Percentiles rank a stretch among this genome's conserved stretches.
Conservation (phyloP, 1,139 yeast genomes). For the Magnusiomyces suaveolens region DNA sequence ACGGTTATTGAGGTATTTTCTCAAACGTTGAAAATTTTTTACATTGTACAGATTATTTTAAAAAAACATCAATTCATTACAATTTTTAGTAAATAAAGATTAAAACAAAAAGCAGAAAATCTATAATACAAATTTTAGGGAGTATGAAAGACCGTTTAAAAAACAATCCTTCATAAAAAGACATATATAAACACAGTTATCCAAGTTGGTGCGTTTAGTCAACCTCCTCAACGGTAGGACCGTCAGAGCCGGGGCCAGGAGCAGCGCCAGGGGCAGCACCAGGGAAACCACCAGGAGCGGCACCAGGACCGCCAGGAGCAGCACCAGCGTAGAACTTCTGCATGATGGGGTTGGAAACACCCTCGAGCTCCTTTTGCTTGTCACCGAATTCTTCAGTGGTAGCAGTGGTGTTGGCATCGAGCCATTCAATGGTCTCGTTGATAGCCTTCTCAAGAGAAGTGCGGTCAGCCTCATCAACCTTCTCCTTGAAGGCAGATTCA, state of each 20-base stretch:
- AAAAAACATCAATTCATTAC: background rate
- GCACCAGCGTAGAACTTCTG: constrained; percentile 66
- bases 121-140: background rate
- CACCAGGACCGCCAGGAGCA: constrained; percentile 46
- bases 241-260: constrained; percentile 35
- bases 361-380: constrained; percentile 90
- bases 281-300: constrained; percentile 57
- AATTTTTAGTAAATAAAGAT: background rate
- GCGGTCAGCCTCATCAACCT: constrained; percentile 72
- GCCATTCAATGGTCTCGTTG: constrained; percentile 77
- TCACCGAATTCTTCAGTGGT: constrained; percentile 78
- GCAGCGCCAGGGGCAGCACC: constrained; percentile 30
- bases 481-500: constrained; percentile 74
- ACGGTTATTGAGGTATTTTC: too few species aligned
- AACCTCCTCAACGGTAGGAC: constrained; percentile 88
- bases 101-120: background rate
- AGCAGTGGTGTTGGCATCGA: constrained; percentile 84
- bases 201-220: constrained; percentile 48
- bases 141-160: background rate
- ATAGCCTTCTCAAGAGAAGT: constrained; percentile 73
- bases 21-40: too few species aligned
- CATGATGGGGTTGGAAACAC: constrained; percentile 88
- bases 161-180: background rate
- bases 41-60: too few species aligned
- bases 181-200: background rate